Percentiles rank a stretch among this genome's conserved stretches.
Conservation (phyloP, 192 early-diverging fungal genomes). For the Umbelopsis ramanniana region DNA sequence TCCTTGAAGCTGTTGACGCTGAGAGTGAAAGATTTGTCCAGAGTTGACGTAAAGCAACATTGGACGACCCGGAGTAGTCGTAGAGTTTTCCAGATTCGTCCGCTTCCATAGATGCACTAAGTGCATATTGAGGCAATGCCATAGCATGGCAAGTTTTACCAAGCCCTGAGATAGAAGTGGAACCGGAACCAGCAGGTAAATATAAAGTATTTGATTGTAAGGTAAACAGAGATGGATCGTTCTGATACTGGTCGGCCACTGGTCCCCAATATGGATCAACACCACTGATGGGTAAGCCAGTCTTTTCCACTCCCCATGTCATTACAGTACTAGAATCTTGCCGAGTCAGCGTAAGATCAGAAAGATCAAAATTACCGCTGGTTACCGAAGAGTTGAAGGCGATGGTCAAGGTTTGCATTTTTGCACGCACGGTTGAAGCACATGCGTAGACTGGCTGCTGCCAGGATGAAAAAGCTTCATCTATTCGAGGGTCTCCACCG, state of each 20-base stretch:
- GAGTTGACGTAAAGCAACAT: background rate
- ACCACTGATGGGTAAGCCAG: background rate
- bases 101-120: background rate
- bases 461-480: slow-evolving; percentile 2
- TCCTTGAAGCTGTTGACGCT: background rate
- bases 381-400: background rate
- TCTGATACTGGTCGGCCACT: background rate
- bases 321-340: background rate
- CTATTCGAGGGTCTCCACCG: background rate
- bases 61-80: background rate
- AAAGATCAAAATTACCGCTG: background rate
- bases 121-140: background rate
- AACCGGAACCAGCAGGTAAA: background rate
- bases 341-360: background rate
- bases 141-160: background rate
- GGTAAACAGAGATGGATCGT: background rate
- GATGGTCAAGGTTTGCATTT: slow-evolving; percentile 2
- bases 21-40: slow-evolving; percentile 4
- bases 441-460: background rate
- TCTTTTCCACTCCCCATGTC: background rate
- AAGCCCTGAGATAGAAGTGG: background rate
- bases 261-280: slow-evolving; percentile 10
- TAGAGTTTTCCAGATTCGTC: background rate
- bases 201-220: background rate
- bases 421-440: slow-evolving; percentile 2